Conservation (phyloP, 257 asterid genomes). For the Solanum lycopersicoides region DNA sequence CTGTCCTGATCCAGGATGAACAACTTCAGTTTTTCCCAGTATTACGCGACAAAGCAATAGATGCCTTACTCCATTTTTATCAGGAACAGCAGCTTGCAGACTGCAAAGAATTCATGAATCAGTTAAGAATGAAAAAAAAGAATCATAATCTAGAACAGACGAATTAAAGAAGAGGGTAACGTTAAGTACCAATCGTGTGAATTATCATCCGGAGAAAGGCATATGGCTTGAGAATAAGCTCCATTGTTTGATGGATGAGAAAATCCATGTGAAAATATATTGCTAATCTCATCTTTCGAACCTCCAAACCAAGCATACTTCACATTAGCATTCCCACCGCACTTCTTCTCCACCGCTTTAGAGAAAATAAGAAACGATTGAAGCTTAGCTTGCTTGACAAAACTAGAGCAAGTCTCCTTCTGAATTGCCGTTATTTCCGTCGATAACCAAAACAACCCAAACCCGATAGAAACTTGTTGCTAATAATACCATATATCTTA, state of each 20-base stretch:
- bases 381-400: constrained; percentile 1
- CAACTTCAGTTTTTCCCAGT: constrained; percentile 20
- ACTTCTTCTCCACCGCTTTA: constrained; percentile 3
- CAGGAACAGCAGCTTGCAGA: constrained; percentile 4
- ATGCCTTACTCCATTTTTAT: constrained; percentile 17
- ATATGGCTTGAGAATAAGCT: not conserved
- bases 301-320: constrained; percentile 8
- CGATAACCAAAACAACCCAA: not conserved
- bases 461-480: not conserved
- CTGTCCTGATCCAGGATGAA: constrained; percentile 19
- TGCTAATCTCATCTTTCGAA: not conserved
- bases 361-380: constrained; percentile 1
- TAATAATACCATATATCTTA: not conserved
- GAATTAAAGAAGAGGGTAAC: not conserved
- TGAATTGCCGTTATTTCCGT: not conserved
- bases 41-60: constrained; percentile 30
- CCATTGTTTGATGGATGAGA: not conserved
- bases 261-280: not conserved
- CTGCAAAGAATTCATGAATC: not conserved
- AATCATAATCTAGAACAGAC: not conserved
- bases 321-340: constrained; percentile 1
- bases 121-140: not conserved
- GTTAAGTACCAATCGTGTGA: not conserved
- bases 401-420: not conserved
- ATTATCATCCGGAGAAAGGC: constrained; percentile 2